Evolutionary conservation across 345 rosid species (phyloP), one percentile per base, ranked within the genome.

Genomic region (Nasturtium officinale): DNA sequence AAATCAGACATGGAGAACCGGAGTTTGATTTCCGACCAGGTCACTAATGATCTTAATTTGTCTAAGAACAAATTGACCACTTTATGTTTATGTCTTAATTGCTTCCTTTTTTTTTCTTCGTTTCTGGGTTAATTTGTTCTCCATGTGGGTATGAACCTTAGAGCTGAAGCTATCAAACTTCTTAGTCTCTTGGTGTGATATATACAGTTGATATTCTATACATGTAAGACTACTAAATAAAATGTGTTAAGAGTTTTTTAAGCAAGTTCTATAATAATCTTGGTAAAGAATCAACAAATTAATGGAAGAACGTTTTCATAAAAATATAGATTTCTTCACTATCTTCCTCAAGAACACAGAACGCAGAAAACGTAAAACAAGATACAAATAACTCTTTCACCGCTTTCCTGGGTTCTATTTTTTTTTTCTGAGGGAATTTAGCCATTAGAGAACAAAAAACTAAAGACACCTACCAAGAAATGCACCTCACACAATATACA

Each of bases 11-110:
- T 33, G 63, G 65, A 61, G 74, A 78, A n/a, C 68, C 76, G 26
- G 45, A 63, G 29, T 62, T 70, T 4, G 71, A 77, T 9, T 76
- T 76, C 79, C 56, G 79, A 69, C 74, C 74, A 68, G 52, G 74
- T 68, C 79, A 75, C 26, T 61, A 68, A 52, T 61, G 46, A 51
- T 74, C 8, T 46, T 65, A 4, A 5, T 38, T 15, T 46, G 7
- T 50, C 29, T 16, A 48, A 57, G 33, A 65, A 56, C 51, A 45
- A 28, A 23, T 28, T 28, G 5, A 55, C 50, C 38, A 53, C 59
- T 56, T 58, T 66, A 74, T 58, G 53, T 15, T 25, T 38, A 50
- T 59, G 68, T 38, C 25, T 58, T 38, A 9, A 55, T 46, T 65
- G 52, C 46, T 74, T 51, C 60, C 17, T 65, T 54, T 72, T 37